Percentiles rank a stretch among this genome's conserved stretches.
Evolutionary conservation across 208 protist species (phyloP).

Genomic region (Trichomonas gallinae): DNA sequence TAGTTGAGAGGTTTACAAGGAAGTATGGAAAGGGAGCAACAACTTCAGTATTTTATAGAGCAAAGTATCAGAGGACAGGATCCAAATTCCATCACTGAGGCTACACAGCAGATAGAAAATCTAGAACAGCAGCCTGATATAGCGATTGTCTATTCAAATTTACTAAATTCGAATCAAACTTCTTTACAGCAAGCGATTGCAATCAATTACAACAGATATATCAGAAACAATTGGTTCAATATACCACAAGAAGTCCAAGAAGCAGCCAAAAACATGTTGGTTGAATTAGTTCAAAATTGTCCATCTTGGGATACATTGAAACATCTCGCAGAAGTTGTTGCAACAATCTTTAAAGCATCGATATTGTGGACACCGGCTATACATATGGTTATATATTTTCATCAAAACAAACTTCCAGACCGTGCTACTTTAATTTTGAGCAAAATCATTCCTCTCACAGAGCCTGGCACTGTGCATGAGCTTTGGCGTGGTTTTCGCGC

Average conservation of each 20-base stretch:
- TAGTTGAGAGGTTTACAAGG: no score
- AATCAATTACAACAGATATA: neutral
- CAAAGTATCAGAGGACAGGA: neutral
- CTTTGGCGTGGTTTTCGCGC: neutral
- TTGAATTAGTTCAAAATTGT: neutral
- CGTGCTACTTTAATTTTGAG: neutral
- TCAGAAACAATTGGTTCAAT: neutral
- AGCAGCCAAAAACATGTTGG: neutral
- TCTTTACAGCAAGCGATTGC: neutral
- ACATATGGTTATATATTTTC: neutral
- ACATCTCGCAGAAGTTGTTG: neutral
- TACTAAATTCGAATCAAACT: neutral
- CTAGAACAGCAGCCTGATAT: neutral
- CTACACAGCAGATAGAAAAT: neutral
- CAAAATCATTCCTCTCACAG: neutral
- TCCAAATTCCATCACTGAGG: neutral
- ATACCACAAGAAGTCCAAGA: neutral
- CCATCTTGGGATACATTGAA: neutral
- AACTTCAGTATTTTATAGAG: neutral
- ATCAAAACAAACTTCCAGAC: neutral
- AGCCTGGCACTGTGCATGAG: neutral
- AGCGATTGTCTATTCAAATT: neutral
- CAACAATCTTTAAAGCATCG: neutral
- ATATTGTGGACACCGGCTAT: neutral
- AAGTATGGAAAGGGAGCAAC: neutral